Evolutionary conservation across 345 rosid genomes (phyloP).

Genomic region (Corymbia maculata): DNA sequence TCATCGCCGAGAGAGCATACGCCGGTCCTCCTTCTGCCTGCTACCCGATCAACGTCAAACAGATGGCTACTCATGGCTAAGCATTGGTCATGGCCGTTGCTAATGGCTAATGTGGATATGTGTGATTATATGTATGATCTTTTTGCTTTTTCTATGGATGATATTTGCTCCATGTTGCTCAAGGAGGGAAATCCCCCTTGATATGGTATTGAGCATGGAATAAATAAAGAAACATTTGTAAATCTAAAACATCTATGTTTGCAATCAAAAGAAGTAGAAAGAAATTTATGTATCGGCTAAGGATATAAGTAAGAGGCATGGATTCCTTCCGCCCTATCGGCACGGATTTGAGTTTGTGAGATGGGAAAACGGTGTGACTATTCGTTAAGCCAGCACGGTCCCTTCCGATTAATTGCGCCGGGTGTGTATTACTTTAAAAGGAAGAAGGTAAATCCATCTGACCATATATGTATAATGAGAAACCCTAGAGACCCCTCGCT

Average conservation of each 20-base stretch:
- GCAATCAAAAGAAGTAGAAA: background rate
- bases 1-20: slow-evolving; percentile 36
- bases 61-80: slow-evolving; percentile 18
- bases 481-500: background rate
- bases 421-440: background rate
- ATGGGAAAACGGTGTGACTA: background rate
- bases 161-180: background rate
- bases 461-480: accelerated
- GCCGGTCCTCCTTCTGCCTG: slow-evolving; percentile 39
- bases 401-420: background rate
- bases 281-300: background rate
- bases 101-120: too few species aligned
- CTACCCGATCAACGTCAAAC: slow-evolving; percentile 48
- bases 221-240: background rate
- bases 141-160: background rate
- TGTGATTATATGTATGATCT: background rate
- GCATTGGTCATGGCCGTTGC: background rate
- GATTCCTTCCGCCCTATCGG: background rate
- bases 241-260: background rate
- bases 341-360: too few species aligned
- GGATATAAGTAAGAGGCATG: background rate
- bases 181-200: background rate
- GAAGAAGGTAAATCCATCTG: background rate
- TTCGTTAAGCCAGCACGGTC: background rate
- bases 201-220: background rate